phyloP scores from a whole-genome alignment of 2,329 filamentous ascomycete genomes.

The Zasmidium cellare region DNA sequence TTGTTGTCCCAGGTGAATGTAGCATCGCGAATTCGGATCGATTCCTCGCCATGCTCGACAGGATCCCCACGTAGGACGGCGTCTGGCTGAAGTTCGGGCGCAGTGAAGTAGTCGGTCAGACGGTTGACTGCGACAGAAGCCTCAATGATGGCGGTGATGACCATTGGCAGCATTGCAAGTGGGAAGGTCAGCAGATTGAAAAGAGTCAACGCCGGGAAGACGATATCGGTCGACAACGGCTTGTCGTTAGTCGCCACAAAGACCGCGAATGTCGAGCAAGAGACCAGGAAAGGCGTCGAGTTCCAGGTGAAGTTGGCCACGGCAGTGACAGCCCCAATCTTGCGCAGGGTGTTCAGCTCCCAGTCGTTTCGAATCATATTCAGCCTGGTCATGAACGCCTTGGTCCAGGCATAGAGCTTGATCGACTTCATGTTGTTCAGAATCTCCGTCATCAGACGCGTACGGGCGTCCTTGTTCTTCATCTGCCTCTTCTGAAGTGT shows the following conservation, averaged over 20 bases:
- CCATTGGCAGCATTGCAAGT: conserved; percentile 91
- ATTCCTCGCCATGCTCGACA: conserved; percentile 78
- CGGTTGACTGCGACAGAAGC: conserved; percentile 88
- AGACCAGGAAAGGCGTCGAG: conserved; percentile 94
- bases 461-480: conserved; percentile 97
- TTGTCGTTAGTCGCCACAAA: conserved; percentile 82
- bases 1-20: conserved; percentile 95
- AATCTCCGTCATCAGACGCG: conserved; percentile 93
- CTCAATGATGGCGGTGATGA: conserved; percentile 94
- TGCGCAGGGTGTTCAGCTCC: conserved; percentile 91
- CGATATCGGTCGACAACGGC: conserved; percentile 88
- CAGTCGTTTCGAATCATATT: conserved; percentile 95
- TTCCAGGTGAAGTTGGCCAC: conserved; percentile 98
- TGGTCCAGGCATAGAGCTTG: conserved; percentile 97
- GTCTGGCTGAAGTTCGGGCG: conserved; percentile 86
- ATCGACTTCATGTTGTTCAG: conserved; percentile 99
- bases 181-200: conserved; percentile 98
- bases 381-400: conserved; percentile 95
- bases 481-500: conserved; percentile 93
- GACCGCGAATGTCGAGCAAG: conserved; percentile 91
- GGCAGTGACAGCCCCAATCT: conserved; percentile 91
- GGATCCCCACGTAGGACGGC: conserved; percentile 71
- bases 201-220: conserved; percentile 87
- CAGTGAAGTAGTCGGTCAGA: conserved; percentile 78
- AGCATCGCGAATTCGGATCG: conserved; percentile 77